Evolutionary conservation across 805 yeast species (phyloP).

Genomic region (Candida corydali): DNA sequence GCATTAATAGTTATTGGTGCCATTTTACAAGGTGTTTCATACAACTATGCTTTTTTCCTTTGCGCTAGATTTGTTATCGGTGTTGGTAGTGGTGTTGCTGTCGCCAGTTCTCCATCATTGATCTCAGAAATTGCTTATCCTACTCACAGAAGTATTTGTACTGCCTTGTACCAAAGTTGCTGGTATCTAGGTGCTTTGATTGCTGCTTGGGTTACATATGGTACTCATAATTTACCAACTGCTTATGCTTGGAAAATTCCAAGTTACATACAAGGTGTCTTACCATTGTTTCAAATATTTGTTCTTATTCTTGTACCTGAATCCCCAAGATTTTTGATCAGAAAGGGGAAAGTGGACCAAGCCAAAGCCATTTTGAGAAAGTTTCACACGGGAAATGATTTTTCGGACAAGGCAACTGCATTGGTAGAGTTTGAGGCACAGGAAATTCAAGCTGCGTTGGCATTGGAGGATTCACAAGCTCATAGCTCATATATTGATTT

Average conservation of each 20-base stretch:
- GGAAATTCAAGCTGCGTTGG: conserved; percentile 37
- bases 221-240: conserved; percentile 28
- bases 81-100: conserved; percentile 38
- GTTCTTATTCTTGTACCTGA: conserved; percentile 43
- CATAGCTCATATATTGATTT: conserved; percentile 37
- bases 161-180: conserved; percentile 46
- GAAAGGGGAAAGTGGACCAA: conserved; percentile 37
- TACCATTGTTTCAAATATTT: conserved; percentile 39
- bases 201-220: conserved; percentile 50
- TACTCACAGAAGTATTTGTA: conserved; percentile 35
- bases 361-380: conserved; percentile 40
- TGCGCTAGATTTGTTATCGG: conserved; percentile 47
- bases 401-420: conserved; percentile 21
- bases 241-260: conserved; percentile 55
- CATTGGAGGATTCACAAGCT: conserved; percentile 33
- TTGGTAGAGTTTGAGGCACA: conserved; percentile 35
- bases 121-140: conserved; percentile 51
- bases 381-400: conserved; percentile 35
- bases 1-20: conserved; percentile 27
- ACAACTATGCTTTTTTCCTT: conserved; percentile 35
- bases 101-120: conserved; percentile 44
- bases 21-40: conserved; percentile 33
- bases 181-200: conserved; percentile 54
- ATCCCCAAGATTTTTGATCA: conserved; percentile 43
- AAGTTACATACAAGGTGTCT: conserved; percentile 44